A percentile compares a stretch with the other conserved stretches of the same genome.
These are phyloP conservation scores for Borealophlyctis nickersoniae DNA, from an alignment of 192 early-diverging fungal genomes.

Conservation along the genomic window DNA sequence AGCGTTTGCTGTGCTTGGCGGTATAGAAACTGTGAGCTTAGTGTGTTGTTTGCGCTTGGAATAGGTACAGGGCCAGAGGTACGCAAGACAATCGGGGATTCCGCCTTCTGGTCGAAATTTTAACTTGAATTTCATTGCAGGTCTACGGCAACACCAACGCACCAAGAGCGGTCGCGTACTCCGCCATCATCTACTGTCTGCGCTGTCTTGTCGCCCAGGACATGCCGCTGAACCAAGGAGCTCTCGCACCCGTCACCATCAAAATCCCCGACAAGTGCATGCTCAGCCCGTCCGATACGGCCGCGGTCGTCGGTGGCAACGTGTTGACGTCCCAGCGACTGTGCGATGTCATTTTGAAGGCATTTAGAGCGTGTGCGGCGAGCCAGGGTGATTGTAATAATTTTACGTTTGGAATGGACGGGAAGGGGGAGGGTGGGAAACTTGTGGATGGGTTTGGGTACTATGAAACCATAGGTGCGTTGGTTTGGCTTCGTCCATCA, in stretches of 20 bases:
- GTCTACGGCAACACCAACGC: constrained; percentile 90
- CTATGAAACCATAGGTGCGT: constrained; percentile 86
- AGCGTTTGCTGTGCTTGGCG: constrained; percentile 32
- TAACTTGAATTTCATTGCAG: constrained; percentile 21
- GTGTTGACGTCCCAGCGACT: constrained; percentile 91
- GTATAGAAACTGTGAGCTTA: not conserved
- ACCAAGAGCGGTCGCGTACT: constrained; percentile 67
- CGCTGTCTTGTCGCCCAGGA: constrained; percentile 85
- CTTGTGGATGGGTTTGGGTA: constrained; percentile 84
- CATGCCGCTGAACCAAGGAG: constrained; percentile 95
- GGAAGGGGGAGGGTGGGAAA: constrained; percentile 53
- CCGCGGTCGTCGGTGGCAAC: constrained; percentile 97
- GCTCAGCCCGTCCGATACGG: constrained; percentile 71
- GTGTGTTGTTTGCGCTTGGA: not conserved
- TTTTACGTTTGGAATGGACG: constrained; percentile 87
- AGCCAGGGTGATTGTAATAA: constrained; percentile 95
- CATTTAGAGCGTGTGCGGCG: constrained; percentile 87
- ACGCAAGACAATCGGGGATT: no score
- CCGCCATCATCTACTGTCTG: constrained; percentile 96
- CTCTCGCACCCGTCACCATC: constrained; percentile 78
- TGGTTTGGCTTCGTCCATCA: not conserved
- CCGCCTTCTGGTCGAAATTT: constrained; percentile 1
- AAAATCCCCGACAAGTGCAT: constrained; percentile 77
- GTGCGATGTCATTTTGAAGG: constrained; percentile 86
- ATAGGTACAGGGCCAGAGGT: no score